Conservation (phyloP, 2,329 filamentous ascomycete species). For the Huntiella decipiens region DNA sequence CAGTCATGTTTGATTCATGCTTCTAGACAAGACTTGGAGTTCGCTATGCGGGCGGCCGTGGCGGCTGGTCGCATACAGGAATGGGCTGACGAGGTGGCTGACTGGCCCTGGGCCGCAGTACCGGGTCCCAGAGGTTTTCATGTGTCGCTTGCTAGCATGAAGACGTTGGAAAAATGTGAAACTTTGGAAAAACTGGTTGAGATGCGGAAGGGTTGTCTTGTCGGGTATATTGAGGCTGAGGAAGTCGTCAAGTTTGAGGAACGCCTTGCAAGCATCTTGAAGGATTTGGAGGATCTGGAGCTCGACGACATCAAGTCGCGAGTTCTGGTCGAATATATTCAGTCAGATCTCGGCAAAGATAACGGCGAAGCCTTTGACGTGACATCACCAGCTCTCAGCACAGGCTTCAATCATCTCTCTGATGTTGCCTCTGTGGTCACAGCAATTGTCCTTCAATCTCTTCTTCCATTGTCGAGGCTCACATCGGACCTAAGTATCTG, state of each 20-base stretch:
- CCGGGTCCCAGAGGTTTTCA: conserved; percentile 36
- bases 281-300: conserved; percentile 49
- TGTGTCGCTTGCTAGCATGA: conserved; percentile 3
- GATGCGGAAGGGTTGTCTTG: conserved; percentile 14
- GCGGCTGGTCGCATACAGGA: conserved; percentile 52
- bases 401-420: conserved; percentile 1
- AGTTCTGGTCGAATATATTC: conserved; percentile 63
- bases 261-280: conserved; percentile 54
- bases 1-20: conserved; percentile 42
- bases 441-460: conserved; percentile 71
- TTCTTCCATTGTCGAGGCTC: conserved; percentile 63
- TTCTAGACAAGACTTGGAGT: conserved; percentile 46
- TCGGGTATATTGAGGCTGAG: conserved; percentile 49
- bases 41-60: conserved; percentile 50
- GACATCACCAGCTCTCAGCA: conserved; percentile 22
- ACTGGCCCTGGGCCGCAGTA: conserved; percentile 36
- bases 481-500: conserved; percentile 57
- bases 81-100: conserved; percentile 54
- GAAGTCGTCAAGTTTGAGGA: conserved; percentile 50
- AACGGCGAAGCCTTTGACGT: conserved; percentile 19
- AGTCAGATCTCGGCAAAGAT: conserved; percentile 26
- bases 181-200: conserved; percentile 5
- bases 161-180: conserved; percentile 2
- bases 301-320: conserved; percentile 80
- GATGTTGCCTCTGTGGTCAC: conserved; percentile 58